Percentiles rank a stretch among this genome's conserved stretches.
These are phyloP conservation scores for Dipteronia dyeriana DNA, from an alignment of 345 rosid genomes.

Conservation along the genomic window DNA sequence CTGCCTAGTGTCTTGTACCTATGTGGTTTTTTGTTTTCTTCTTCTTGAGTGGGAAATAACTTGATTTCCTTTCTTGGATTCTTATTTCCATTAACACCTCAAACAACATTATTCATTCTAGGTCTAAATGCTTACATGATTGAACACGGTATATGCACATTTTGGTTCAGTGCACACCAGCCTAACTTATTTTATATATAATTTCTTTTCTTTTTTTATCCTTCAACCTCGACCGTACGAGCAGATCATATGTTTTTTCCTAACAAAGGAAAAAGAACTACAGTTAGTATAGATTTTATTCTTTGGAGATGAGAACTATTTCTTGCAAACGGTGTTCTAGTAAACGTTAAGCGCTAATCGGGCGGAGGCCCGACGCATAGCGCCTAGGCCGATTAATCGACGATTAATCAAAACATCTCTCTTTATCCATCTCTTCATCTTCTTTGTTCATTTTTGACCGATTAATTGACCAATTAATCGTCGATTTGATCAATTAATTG, in stretches of 20 bases:
- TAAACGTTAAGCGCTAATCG: too few species aligned
- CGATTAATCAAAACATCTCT: too few species aligned
- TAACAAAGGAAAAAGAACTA: background rate
- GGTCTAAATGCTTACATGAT: slow-evolving; percentile 21
- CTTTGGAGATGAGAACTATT: background rate
- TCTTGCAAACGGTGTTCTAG: background rate
- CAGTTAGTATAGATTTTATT: background rate
- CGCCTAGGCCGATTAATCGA: too few species aligned
- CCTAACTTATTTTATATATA: slow-evolving; percentile 14
- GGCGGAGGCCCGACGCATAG: too few species aligned
- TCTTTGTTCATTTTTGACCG: too few species aligned
- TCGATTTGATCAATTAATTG: too few species aligned
- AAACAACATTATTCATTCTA: background rate
- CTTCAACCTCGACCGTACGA: background rate
- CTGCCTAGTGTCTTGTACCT: background rate
- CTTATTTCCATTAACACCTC: slow-evolving; percentile 16
- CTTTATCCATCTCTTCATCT: too few species aligned
- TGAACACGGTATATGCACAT: background rate
- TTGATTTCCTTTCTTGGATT: slow-evolving; percentile 18
- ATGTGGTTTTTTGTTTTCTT: background rate
- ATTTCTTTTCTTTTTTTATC: background rate
- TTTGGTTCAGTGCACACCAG: background rate
- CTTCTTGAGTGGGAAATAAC: slow-evolving; percentile 25
- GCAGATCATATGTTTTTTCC: background rate
- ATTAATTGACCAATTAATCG: too few species aligned